phyloP scores from a whole-genome alignment of 2,329 filamentous ascomycete species.

The Phyllosticta capitalensis region DNA sequence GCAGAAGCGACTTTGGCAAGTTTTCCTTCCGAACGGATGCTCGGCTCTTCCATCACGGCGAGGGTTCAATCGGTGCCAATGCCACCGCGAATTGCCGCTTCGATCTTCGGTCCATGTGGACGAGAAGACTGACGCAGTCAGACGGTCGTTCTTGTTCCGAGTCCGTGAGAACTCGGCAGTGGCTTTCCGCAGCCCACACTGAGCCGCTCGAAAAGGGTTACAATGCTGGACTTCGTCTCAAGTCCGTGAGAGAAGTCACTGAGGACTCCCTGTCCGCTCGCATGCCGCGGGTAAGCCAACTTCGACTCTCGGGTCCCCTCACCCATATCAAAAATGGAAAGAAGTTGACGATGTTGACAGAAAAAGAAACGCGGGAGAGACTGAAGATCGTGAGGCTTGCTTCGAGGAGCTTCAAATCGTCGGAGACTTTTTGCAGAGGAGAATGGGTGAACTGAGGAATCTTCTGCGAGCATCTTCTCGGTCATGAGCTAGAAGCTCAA shows the following conservation, averaged over 20 bases:
- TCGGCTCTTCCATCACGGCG: not conserved
- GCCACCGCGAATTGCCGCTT: not conserved
- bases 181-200: not conserved
- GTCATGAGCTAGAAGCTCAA: not conserved
- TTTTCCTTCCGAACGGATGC: not conserved
- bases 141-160: not conserved
- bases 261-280: not conserved
- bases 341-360: not conserved
- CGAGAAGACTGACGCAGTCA: not conserved
- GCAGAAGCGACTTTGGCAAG: not conserved
- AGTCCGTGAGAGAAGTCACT: not conserved
- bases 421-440: not conserved
- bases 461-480: not conserved
- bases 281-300: not conserved
- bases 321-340: not conserved
- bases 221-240: not conserved
- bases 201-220: not conserved
- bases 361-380: not conserved
- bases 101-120: not conserved
- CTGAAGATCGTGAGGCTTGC: not conserved
- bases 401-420: not conserved
- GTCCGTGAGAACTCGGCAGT: not conserved
- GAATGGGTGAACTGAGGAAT: not conserved
- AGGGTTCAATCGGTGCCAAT: not conserved
- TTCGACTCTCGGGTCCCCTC: not conserved